phyloP scores from a whole-genome alignment of 1,139 yeast species.

The Protomyces macrosporus region DNA sequence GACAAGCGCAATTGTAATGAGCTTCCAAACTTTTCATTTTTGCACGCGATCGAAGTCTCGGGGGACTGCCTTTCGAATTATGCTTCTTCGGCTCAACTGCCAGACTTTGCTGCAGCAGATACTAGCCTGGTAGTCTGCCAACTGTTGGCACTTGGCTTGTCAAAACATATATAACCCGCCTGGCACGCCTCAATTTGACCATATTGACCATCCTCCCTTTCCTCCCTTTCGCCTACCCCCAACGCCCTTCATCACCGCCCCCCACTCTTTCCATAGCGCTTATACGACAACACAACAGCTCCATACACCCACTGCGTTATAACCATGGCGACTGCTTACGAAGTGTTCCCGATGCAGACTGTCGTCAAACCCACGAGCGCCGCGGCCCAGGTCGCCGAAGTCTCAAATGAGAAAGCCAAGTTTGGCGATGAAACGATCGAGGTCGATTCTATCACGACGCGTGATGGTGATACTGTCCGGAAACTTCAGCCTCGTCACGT shows the following conservation, averaged over 20 bases:
- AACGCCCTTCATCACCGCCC: background rate
- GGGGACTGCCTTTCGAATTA: no score
- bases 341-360: background rate
- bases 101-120: no score
- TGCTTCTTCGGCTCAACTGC: no score
- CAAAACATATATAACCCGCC: no score
- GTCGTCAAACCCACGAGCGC: background rate
- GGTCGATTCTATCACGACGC: slow-evolving; percentile 13
- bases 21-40: no score
- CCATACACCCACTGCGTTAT: background rate
- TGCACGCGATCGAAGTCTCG: no score
- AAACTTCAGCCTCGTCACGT: slow-evolving; percentile 47
- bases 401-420: background rate
- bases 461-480: slow-evolving; percentile 35
- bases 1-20: no score
- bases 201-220: no score
- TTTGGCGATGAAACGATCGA: slow-evolving; percentile 6
- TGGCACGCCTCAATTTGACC: no score
- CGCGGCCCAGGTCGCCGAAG: slow-evolving; percentile 1
- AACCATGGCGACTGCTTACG: background rate
- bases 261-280: background rate
- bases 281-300: background rate
- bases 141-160: no score
- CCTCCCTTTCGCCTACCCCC: background rate
- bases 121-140: no score